A percentile compares a stretch with the other conserved stretches of the same genome.
phyloP scores from a whole-genome alignment of 176 grass and related monocot genomes.

The Urochloa ruziziensis region DNA sequence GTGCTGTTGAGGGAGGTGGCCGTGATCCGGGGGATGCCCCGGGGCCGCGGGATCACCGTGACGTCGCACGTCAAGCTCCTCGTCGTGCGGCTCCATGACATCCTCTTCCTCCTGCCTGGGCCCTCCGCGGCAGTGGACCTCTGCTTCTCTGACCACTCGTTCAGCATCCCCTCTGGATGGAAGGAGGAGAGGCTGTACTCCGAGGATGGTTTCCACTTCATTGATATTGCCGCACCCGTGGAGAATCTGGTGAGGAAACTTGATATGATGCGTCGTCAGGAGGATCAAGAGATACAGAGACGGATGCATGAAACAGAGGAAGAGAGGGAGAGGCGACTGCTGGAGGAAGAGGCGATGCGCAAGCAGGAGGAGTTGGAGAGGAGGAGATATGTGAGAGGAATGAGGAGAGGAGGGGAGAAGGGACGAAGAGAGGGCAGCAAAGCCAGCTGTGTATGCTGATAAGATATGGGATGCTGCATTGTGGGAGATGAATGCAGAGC shows the following conservation, averaged over 20 bases:
- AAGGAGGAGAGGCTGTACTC: conserved; percentile 7
- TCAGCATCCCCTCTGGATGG: not conserved
- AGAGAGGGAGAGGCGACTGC: not conserved
- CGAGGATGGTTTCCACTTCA: not conserved
- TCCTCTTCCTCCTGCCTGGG: not conserved
- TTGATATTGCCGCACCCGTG: not conserved
- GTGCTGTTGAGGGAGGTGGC: not conserved
- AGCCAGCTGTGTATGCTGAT: not conserved
- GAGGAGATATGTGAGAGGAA: not conserved
- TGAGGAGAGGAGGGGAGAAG: not conserved
- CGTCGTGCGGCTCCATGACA: too few relatives aligned
- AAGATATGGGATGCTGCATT: not conserved
- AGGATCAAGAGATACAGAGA: not conserved
- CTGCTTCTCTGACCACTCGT: not conserved
- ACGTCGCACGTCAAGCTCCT: not conserved
- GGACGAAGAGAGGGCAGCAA: not conserved
- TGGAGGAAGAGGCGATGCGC: not conserved
- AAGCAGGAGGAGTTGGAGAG: not conserved
- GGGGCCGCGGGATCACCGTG: not conserved
- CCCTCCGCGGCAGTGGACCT: not conserved
- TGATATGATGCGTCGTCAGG: not conserved
- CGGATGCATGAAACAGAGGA: not conserved
- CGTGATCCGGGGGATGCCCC: not conserved
- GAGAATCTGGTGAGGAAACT: not conserved
- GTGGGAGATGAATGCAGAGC: not conserved